phyloP scores from a whole-genome alignment of 1,284 basidiomycete genomes.

The Boletus mariae region DNA sequence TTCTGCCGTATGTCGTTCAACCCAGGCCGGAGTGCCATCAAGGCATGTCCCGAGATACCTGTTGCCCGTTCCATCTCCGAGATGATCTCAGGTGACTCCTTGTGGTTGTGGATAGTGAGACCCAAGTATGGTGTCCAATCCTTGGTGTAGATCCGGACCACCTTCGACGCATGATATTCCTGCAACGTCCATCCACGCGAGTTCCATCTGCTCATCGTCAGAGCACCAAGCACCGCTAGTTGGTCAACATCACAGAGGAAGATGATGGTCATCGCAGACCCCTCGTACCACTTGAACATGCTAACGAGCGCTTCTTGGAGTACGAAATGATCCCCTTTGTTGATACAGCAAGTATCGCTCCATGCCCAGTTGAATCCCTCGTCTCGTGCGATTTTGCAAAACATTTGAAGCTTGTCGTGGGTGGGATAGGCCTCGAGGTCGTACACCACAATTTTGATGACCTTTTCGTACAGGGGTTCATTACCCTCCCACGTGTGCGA shows the following conservation, averaged over 20 bases:
- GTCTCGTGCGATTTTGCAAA: neutral
- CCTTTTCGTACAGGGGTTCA: constrained; percentile 6
- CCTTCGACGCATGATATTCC: neutral
- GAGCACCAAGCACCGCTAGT: neutral
- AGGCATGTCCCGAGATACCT: neutral
- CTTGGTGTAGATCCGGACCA: neutral
- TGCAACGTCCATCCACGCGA: neutral
- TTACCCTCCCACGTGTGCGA: neutral
- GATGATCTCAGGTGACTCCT: neutral
- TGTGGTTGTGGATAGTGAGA: neutral
- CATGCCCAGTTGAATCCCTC: neutral
- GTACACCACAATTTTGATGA: neutral
- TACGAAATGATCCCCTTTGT: neutral
- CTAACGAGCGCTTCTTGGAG: neutral
- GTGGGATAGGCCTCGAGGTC: neutral
- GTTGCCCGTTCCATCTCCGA: neutral
- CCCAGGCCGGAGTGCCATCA: neutral
- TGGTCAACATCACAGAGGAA: neutral
- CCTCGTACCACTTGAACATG: neutral
- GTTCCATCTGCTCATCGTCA: neutral
- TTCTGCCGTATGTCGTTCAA: neutral
- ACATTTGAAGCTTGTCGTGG: constrained; percentile 7
- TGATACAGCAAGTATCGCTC: neutral
- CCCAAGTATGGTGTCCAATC: neutral
- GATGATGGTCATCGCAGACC: neutral